Evolutionary conservation across 306 rosid genomes (phyloP).

Genomic region (Comarum palustre): DNA sequence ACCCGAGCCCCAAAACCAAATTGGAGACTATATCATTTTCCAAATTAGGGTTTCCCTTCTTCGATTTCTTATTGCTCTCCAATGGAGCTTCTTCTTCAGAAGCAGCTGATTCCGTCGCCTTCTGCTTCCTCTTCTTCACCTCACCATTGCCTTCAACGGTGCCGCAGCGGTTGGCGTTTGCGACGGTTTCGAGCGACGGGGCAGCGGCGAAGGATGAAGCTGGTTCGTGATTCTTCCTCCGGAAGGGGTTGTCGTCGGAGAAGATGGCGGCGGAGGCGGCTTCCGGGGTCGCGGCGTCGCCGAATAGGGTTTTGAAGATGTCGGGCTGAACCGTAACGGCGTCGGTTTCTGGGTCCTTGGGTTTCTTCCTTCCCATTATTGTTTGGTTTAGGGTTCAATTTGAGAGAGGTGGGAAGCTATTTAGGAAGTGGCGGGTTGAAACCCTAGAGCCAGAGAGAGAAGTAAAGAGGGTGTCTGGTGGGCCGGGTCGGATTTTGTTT

Average conservation of each 20-base stretch:
- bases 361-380: constrained; percentile 68
- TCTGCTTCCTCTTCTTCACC: constrained; percentile 43
- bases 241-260: constrained; percentile 67
- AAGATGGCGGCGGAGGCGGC: constrained; percentile 48
- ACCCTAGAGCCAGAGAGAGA: too few relatives aligned
- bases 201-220: background rate
- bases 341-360: constrained; percentile 34
- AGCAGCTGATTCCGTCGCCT: constrained; percentile 13
- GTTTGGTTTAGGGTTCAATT: background rate
- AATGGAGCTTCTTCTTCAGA: background rate
- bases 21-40: background rate
- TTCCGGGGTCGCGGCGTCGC: constrained; percentile 29
- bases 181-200: constrained; percentile 11
- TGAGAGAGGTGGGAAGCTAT: too few relatives aligned
- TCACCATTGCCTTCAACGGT: constrained; percentile 21
- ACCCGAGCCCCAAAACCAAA: constrained; percentile 8
- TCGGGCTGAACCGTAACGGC: constrained; percentile 39
- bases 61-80: constrained; percentile 34
- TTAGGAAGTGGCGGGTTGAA: too few relatives aligned
- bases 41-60: constrained; percentile 17
- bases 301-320: constrained; percentile 57
- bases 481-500: too few relatives aligned
- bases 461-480: too few relatives aligned
- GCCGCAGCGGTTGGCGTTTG: constrained; percentile 1
- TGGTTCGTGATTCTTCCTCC: constrained; percentile 40